Evolutionary conservation across 1,139 yeast genomes (phyloP), one percentile per base, ranked within the genome.

Genomic region (Blastobotrys capitulatus): DNA sequence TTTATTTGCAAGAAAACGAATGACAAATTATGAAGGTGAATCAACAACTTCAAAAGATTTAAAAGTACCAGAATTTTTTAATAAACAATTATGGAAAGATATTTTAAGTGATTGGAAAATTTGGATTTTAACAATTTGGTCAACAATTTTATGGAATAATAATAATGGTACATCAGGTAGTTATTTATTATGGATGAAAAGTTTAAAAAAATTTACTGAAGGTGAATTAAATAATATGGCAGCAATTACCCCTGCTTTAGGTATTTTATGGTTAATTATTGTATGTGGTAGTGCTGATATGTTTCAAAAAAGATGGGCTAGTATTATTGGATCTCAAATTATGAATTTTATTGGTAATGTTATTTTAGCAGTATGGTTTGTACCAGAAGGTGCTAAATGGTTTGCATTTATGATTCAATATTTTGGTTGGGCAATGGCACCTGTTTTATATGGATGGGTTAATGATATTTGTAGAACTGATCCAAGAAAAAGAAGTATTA

Each of bases 11-110:
- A 47, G 52, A 26, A 42, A 42, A 10, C 58, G 71, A 38, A 60
- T 60, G 80, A 79, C 60, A 83, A 78, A 78, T 63, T 71, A 68
- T 51, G 77, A 73, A 56, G 74, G 75, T 56, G 53, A 50, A 15
- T 54, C 54, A 37, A 56, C 70, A 2, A 73, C 72, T 35, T 6
- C 32, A 6, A 29, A 9, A 26, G 10, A 26, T 26, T 63, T 67
- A 13, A 65, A 60, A 18, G 49, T 62, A 57, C 49, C 60, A 10
- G 59, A 65, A 9, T 62, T 63, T 45, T 55, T 68, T 39, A 60
- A 63, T 37, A 49, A 52, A 50, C 44, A 54, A 5, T 48, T 70
- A 15, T 55, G 68, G 48, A 64, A 62, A 46, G 57, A 68, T 34
- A 63, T 66, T 1, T 54, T 66, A 18, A 18, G 53, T 18, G 52